phyloP scores from a whole-genome alignment of 371 early-diverging fungal genomes.

The Sporodiniella umbellata region DNA sequence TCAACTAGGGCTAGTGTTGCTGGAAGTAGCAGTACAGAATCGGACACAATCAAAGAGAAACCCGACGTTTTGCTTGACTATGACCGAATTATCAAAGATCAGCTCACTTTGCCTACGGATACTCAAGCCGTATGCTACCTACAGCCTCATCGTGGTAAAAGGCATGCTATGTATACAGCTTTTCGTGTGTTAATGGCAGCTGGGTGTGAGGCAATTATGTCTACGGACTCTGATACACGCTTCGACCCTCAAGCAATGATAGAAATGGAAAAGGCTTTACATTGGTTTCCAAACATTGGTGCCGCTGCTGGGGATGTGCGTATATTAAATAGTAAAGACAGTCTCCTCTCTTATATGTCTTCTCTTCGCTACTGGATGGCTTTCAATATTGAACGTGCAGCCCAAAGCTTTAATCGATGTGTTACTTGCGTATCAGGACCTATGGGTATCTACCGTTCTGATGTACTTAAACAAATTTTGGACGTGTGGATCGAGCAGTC shows the following conservation, averaged over 20 bases:
- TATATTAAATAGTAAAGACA: conserved; percentile 55
- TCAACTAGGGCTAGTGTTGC: conserved; percentile 7
- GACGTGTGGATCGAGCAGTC: conserved; percentile 59
- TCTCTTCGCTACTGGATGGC: conserved; percentile 69
- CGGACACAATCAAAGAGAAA: conserved; percentile 1
- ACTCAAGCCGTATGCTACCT: conserved; percentile 50
- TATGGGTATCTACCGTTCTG: conserved; percentile 57
- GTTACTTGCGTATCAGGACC: conserved; percentile 73
- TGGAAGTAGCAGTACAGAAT: conserved; percentile 19
- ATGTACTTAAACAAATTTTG: conserved; percentile 50
- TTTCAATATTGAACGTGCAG: conserved; percentile 67
- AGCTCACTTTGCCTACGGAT: conserved; percentile 31
- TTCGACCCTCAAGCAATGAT: conserved; percentile 51
- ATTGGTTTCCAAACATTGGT: conserved; percentile 51
- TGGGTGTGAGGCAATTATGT: conserved; percentile 57
- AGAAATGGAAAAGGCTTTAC: conserved; percentile 51
- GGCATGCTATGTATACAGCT: conserved; percentile 67
- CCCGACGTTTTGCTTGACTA: conserved; percentile 2
- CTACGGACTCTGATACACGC: conserved; percentile 65
- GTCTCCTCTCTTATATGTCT: conserved; percentile 55
- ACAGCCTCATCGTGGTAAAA: conserved; percentile 61
- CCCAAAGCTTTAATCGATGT: conserved; percentile 59
- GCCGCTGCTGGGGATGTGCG: conserved; percentile 67
- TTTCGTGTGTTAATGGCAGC: conserved; percentile 53
- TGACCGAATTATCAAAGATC: conserved; percentile 13